Evolutionary conservation across 2,329 filamentous ascomycete genomes (phyloP), one percentile per base, ranked within the genome.

Genomic region (Cordyceps tenuipes): DNA sequence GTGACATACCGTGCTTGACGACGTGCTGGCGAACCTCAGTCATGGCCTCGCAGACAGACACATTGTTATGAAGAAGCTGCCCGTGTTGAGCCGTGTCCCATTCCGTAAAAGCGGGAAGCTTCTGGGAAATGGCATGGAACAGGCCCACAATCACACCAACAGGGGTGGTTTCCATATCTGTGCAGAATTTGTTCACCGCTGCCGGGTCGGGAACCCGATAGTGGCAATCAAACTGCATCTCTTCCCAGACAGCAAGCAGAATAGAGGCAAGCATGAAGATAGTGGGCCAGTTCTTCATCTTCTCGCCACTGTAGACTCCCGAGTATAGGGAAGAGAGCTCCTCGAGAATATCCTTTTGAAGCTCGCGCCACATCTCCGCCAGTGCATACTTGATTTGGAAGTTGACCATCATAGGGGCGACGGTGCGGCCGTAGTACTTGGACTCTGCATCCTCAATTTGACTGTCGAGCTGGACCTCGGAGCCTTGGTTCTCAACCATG

Each of bases 211-310:
- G 91, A 3, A 95, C 87, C 57, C 93, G 89, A 81, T 96, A 97
- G 77, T 96, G 90, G 81, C 90, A 95, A 77, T 97, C 93, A 70
- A 97, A 97, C 74, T 97, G 92, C 86, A 97, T 97, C 81, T 96
- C 89, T 74, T 97, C 93, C 93, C 93, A 97, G 21, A 97, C 91
- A 12, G 90, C 90, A 52, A 97, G 82, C 39, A 97, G 84, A 64
- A 97, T 94, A 5, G 90, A 92, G 10, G 92, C 93, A 60, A 97
- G 82, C 84, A 97, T 95, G 82, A 97, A 97, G 72, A 97, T 97
- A 53, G 92, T 97, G 2, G 93, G 93, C 93, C 93, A 97, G 78
- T 97, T 96, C 85, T 96, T 97, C 67, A 97, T 84, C 75, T 95
- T 93, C 74, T 97, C 93, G 62, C 93, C 93, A 68, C 89, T 95